phyloP scores from a whole-genome alignment of 495 filamentous ascomycete genomes.

The Xylaria intraflava region DNA sequence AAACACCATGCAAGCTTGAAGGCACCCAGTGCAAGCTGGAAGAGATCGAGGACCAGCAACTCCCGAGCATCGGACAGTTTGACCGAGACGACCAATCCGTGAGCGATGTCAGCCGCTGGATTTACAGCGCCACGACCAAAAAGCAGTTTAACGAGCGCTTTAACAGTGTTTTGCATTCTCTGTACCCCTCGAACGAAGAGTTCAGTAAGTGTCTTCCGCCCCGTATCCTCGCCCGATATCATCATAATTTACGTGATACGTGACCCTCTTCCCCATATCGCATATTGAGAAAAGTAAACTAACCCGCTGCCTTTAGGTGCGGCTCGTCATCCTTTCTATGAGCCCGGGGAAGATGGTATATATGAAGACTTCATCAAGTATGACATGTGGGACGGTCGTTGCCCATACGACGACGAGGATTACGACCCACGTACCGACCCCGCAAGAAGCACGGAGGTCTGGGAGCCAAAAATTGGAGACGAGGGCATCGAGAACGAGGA shows the following conservation, averaged over 20 bases:
- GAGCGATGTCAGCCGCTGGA: background rate
- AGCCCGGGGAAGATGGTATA: background rate
- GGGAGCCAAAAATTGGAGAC: conserved; percentile 8
- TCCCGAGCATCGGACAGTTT: background rate
- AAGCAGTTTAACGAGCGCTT: background rate
- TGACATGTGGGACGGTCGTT: background rate
- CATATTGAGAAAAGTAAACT: background rate
- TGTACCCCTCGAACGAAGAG: background rate
- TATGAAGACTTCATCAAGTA: background rate
- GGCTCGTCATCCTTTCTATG: background rate
- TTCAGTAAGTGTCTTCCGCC: background rate
- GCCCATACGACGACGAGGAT: conserved; percentile 4
- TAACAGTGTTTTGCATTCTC: background rate
- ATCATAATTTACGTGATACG: too few species aligned
- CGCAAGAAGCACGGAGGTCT: background rate
- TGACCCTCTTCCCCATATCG: background rate
- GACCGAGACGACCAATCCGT: background rate
- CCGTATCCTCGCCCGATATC: background rate
- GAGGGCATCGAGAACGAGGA: conserved; percentile 7
- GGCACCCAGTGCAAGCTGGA: background rate
- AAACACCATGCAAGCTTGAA: background rate
- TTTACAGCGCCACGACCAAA: background rate
- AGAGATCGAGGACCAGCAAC: background rate
- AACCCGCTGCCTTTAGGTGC: background rate
- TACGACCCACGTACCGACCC: conserved; percentile 1